These are phyloP conservation scores for Labyrinthula sp. DNA, from an alignment of 352 stramenopile genomes.

Conservation along the genomic window DNA sequence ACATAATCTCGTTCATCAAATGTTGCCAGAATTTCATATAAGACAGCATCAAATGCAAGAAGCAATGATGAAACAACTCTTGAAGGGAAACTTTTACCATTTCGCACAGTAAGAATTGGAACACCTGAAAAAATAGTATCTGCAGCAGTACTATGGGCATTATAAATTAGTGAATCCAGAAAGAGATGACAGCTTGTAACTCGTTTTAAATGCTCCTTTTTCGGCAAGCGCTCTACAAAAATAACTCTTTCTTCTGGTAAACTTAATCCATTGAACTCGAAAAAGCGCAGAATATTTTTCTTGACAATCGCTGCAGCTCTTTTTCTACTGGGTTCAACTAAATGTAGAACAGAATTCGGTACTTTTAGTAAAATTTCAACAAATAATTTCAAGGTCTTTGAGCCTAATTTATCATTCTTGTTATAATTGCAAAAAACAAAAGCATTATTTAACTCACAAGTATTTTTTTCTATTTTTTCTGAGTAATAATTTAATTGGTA, in stretches of 20 bases:
- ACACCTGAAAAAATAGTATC: conserved; percentile 64
- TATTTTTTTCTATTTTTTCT: neutral
- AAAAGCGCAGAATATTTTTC: too few species aligned
- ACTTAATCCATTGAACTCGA: too few species aligned
- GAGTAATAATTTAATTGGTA: conserved; percentile 66
- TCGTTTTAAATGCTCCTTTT: conserved; percentile 62
- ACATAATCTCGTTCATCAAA: too few species aligned
- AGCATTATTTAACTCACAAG: neutral
- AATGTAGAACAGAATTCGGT: conserved; percentile 62
- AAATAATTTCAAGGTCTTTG: conserved; percentile 62
- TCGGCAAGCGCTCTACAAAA: too few species aligned
- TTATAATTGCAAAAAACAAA: conserved; percentile 56
- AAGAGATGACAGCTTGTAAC: conserved; percentile 62
- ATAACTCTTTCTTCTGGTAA: too few species aligned
- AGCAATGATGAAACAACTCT: conserved; percentile 15
- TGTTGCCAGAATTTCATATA: too few species aligned
- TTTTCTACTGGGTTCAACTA: conserved; percentile 48
- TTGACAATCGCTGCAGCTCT: too few species aligned
- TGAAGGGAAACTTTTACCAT: conserved; percentile 16
- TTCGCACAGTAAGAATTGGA: conserved; percentile 61
- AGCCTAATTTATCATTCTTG: conserved; percentile 81
- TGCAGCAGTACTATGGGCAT: conserved; percentile 72
- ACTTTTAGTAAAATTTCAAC: conserved; percentile 72
- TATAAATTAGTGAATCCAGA: conserved; percentile 79
- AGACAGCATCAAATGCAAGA: conserved; percentile 1